Evolutionary conservation across 1,139 yeast species (phyloP), one percentile per base, ranked within the genome.

Genomic region (Protomyces gravidus): DNA sequence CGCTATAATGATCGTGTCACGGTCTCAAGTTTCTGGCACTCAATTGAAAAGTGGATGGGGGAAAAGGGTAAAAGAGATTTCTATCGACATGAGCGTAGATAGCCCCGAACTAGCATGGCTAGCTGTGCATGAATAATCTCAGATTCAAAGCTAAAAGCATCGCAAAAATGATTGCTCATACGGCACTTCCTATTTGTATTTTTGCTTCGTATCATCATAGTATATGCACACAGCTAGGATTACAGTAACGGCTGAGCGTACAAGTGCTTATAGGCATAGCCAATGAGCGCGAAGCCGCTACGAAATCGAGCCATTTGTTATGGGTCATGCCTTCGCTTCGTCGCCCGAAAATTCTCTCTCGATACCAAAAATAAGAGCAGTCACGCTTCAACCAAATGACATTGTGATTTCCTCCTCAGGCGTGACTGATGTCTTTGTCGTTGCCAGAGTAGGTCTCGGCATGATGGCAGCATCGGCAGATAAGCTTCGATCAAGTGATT

Each of bases 1-100:
- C 78, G 98, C 66, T 92, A 90, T 74, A 83, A 86, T 68, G 98
- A 92, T 71, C 81, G 89, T 63, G 95, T 90, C 77, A 85, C 88
- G 26, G 86, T 85, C 32, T 89, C 87, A 69, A 81, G 80, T 62
- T 82, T 92, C 67, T 92, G 98, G 98, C 84, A 82, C 50, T 66
- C 67, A 36, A 65, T 76, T 15, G 79, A 76, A 59, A 67, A 67
- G 45, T 69, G 71, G 65, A 72, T 73, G 75, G 65, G 40, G 40
- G 53, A 39, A 13, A 55, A 55, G 53, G 59, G 59, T 21, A 53
- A 53, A 33, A 68, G 9, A 63, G 69, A 53, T 42, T 53, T 53
- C 39, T 53, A 53, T 32, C 47, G 58, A 5, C 48, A n/a, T 62
- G 71, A 39, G 30, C 45, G 58, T n/a, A 45, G 58, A 36, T 36